These are phyloP conservation scores for Teunomyces aglyptinius DNA, from an alignment of 805 yeast genomes.

Conservation along the genomic window DNA sequence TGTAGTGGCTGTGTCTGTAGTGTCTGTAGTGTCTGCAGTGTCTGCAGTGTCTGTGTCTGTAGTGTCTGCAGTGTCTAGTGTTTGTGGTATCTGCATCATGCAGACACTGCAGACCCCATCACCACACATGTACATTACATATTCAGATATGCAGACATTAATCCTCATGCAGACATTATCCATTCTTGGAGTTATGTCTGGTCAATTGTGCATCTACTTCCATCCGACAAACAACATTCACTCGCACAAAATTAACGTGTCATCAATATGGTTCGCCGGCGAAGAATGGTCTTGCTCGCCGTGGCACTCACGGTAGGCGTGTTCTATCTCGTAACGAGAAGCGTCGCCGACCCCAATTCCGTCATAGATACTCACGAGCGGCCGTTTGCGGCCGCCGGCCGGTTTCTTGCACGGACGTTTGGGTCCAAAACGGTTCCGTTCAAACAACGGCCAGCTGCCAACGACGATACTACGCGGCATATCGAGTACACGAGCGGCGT, in stretches of 20 bases:
- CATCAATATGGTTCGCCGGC: background rate
- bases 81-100: background rate
- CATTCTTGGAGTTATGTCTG: too few relatives aligned
- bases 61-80: too few relatives aligned
- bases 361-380: background rate
- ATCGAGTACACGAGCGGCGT: background rate
- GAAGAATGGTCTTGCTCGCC: background rate
- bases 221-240: background rate
- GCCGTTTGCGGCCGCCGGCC: background rate
- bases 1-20: too few relatives aligned
- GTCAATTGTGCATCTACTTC: too few relatives aligned
- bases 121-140: too few relatives aligned
- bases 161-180: background rate
- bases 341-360: background rate
- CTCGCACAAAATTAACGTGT: too few relatives aligned
- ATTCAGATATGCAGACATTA: background rate
- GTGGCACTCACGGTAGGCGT: background rate
- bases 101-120: too few relatives aligned
- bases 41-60: too few relatives aligned
- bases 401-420: background rate
- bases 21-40: too few relatives aligned
- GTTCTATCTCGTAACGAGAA: background rate
- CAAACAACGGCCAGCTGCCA: conserved; percentile 3
- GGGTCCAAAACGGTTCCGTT: conserved; percentile 12
- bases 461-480: background rate